A percentile compares a stretch with the other conserved stretches of the same genome.
phyloP scores from a whole-genome alignment of 2,329 filamentous ascomycete species.

The Calonectria montana region DNA sequence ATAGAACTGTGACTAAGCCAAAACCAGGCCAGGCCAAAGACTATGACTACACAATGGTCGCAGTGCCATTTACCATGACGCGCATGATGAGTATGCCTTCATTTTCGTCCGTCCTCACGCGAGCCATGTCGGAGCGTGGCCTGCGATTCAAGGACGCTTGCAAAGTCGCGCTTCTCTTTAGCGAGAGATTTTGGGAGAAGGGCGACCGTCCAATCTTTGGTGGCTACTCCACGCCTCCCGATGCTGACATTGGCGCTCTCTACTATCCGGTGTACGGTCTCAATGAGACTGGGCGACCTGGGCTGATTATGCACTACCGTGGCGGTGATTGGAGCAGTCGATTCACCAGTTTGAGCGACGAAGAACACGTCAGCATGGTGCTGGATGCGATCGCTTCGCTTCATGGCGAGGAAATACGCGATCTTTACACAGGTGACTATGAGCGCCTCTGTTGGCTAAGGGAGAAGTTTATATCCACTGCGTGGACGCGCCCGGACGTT shows the following conservation, averaged over 20 bases:
- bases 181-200: slow-evolving; percentile 71
- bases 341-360: background rate
- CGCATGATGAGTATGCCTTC: slow-evolving; percentile 37
- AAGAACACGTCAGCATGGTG: background rate
- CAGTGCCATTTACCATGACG: background rate
- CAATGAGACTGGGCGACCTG: background rate
- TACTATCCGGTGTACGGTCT: background rate
- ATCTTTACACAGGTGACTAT: background rate
- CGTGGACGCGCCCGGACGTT: background rate
- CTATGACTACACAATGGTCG: background rate
- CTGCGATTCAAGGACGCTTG: slow-evolving; percentile 51
- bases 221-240: slow-evolving; percentile 63
- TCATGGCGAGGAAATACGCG: background rate
- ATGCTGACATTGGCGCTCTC: background rate
- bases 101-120: slow-evolving; percentile 11
- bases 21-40: background rate
- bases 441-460: background rate
- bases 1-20: background rate
- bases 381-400: background rate
- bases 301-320: background rate
- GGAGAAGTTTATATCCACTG: background rate
- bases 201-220: slow-evolving; percentile 68
- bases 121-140: slow-evolving; percentile 10
- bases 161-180: slow-evolving; percentile 58
- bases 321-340: background rate